Base-by-base conservation (phyloP, 176 grass and related monocot genomes). In the Aechmea fasciata region DNA sequence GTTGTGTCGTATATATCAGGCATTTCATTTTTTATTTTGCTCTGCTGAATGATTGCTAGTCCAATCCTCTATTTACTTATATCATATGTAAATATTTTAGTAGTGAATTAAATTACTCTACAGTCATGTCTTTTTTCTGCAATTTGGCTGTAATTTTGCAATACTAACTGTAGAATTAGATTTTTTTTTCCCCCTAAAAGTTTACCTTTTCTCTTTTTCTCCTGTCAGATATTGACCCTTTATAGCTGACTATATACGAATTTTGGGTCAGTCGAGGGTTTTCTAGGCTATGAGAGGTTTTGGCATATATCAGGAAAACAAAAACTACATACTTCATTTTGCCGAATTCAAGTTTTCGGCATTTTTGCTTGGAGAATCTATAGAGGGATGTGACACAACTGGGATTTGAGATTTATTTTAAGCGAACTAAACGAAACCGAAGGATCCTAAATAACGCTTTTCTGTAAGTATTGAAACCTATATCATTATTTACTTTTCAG, bases 361-460 rank as follows among this genome's bases (percentile, higher is more conserved):
- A 65, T 47, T 71, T 71, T 64, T 57, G 63, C 72, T 50, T 75
- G 66, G 73, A 80, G 73, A 22, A 77, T 64, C 72, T 62, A 33
- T 74, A 71, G 78, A 70, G 29, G 59, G 23, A 24, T 23, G 68
- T 65, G 65, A 66, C 69, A 50, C 28, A 77, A 81, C 74, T 78
- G 65, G 66, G 59, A 68, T 67, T 54, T 48, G 69, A 78, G 74
- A 77, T 78, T 75, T 69, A 66, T 50, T 73, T 83, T 64, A 2
- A 73, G 65, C 55, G 74, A 88, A 83, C 69, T 73, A 82, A 52
- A 79, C 57, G 78, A 68, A 75, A 63, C 77, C 73, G 77, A 77
- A 75, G 48, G 72, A 63, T 76, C 54, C 64, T 65, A 69, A 62
- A 73, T 75, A 65, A 50, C 54, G 24, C 67, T 50, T n/a, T 63